phyloP scores from a whole-genome alignment of 1,284 basidiomycete genomes.

The Hymenochaete sp. region DNA sequence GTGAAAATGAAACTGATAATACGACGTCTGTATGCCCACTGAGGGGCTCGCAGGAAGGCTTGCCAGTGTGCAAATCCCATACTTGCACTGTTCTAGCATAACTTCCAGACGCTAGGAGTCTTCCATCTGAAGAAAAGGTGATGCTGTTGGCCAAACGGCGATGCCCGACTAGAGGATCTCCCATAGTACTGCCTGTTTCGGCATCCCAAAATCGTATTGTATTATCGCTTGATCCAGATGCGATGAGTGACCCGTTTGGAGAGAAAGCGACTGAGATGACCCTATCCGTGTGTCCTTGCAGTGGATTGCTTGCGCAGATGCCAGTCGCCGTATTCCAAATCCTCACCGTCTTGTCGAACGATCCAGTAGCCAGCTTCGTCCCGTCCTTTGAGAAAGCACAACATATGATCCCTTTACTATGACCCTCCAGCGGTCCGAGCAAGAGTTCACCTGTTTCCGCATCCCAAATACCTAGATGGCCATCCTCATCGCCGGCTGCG shows the following conservation, averaged over 20 bases:
- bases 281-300: conserved; percentile 72
- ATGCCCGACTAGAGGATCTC: conserved; percentile 32
- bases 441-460: conserved; percentile 5
- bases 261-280: not conserved
- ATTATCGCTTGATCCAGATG: not conserved
- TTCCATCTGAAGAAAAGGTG: conserved; percentile 5
- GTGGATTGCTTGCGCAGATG: conserved; percentile 57
- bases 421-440: conserved; percentile 13
- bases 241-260: not conserved
- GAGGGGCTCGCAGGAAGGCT: not conserved
- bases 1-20: conserved; percentile 5
- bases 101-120: conserved; percentile 4
- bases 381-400: conserved; percentile 14
- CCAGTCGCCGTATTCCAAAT: conserved; percentile 7
- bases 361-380: conserved; percentile 3
- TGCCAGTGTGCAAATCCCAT: conserved; percentile 6
- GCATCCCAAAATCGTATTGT: conserved; percentile 4
- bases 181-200: not conserved
- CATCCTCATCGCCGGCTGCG: not conserved
- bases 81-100: not conserved
- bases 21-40: conserved; percentile 1
- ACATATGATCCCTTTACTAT: conserved; percentile 17
- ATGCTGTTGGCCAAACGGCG: conserved; percentile 25
- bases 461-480: conserved; percentile 20
- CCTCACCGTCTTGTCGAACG: conserved; percentile 8